Base-by-base conservation (phyloP, 257 asterid species). In the Petrea volubilis region DNA sequence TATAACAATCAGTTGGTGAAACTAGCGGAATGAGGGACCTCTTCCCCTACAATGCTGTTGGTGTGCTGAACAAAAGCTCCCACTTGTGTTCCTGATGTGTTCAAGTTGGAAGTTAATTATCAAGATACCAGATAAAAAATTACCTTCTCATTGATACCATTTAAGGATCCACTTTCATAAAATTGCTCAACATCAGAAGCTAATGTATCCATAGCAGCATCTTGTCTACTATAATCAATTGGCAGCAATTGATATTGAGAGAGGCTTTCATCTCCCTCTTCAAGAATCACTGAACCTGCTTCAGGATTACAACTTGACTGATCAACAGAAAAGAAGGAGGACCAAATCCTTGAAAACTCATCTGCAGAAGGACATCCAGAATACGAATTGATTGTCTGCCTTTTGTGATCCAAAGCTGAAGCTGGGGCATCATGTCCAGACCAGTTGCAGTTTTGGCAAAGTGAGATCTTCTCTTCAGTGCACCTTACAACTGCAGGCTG, bases 331-430 rank as follows among this genome's bases (percentile, higher is more conserved):
- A 85, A 78, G 75, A 85, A 85, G 13, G 86, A 85, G 13, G 86
- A 68, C 96, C 95, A 90, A 56, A 86, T 74, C 23, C 68, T 82
- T n/a, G 93, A 85, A 64, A 90, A 81, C 71, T 90, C 93, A 14
- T 77, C 79, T 13, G 96, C 88, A 4, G 90, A 77, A 24, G 96
- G 96, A 52, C 91, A 86, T 6, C 95, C 96, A 3, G 88, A 79
- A 67, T 85, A 88, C 46, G 80, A 82, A 58, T 82, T 71, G 63
- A 90, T 81, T 6, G 84, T 65, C 77, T 73, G 81, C 57, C 84
- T 63, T 46, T 80, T 78, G 61, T 78, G 85, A 34, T 78, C 71
- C 8, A 29, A 12, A 29, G 65, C 40, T 2, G 80, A 60, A 66
- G 72, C 20, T 12, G 84, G 64, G 47, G 67, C 70, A 60, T 67